phyloP scores from a whole-genome alignment of 805 yeast genomes.

The Grigorovia yakushimaensis region DNA sequence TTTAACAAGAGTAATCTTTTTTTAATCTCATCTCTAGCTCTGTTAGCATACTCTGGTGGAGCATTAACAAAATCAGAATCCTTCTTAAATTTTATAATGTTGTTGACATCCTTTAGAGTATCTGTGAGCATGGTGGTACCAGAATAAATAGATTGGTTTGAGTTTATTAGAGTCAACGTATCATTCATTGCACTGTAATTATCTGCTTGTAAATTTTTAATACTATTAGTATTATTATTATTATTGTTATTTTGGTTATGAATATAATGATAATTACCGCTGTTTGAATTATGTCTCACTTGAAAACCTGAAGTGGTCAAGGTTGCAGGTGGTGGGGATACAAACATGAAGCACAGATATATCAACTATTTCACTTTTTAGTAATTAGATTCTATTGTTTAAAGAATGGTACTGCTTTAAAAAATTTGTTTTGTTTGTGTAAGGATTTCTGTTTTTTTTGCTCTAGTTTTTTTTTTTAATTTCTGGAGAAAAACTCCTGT shows the following conservation, averaged over 20 bases:
- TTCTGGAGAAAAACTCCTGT: neutral
- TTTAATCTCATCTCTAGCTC: constrained; percentile 29
- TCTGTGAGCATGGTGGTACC: neutral
- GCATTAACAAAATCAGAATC: constrained; percentile 24
- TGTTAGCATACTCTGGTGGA: constrained; percentile 27
- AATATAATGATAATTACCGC: constrained; percentile 2
- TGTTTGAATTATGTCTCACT: constrained; percentile 3
- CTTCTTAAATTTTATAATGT: constrained; percentile 3
- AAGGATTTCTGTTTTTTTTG: neutral
- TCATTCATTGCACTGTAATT: constrained; percentile 1
- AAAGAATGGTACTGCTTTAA: neutral
- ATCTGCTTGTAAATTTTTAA: constrained; percentile 3
- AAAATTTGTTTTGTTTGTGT: neutral
- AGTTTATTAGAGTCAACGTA: neutral
- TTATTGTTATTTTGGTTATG: neutral
- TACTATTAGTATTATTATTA: no score
- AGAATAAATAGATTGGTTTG: neutral
- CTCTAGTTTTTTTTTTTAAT: neutral
- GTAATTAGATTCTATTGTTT: no score
- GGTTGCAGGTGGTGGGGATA: constrained; percentile 28
- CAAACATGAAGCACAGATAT: constrained; percentile 16
- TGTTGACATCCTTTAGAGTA: neutral
- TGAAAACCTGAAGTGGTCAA: constrained; percentile 15
- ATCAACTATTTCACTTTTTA: no score
- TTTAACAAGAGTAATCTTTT: constrained; percentile 17